Base-by-base conservation (phyloP, 2,329 filamentous ascomycete species). In the Gnomoniopsis sp. region DNA sequence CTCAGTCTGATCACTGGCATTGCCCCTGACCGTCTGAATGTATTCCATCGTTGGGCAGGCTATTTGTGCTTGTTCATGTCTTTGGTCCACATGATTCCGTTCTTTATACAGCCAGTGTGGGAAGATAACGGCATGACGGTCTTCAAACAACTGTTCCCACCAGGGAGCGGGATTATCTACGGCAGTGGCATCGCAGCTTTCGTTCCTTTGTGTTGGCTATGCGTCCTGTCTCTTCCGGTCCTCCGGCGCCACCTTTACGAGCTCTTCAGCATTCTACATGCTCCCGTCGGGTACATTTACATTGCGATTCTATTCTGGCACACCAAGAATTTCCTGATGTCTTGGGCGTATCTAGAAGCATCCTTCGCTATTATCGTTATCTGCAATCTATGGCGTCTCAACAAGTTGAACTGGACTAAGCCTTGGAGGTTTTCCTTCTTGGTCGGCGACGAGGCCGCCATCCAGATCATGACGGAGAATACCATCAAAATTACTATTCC, bases 401-500 rank as follows among this genome's bases (percentile, higher is more conserved):
- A 91, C 74, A 96, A 93, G 65, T 82, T 96, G 61, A 97, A 97
- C 74, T 98, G 93, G 92, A 79, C 86, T 38, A 89, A 88, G 65
- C 91, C 93, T 7, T 88, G 89, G 77, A 84, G 88, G 41, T 76
- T 90, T 65, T 87, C 91, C 0, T 96, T 91, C 77, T 77, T 96
- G 66, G 89, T 96, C 47, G 93, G 93, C 50, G 93, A 98, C 66
- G 92, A 96, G 74, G 92, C 91, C 0, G 90, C 91, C 26, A 87
- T 97, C 43, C 95, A 91, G 1, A 80, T 97, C 23, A 88, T 98
- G 78, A 88, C 91, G 2, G 92, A 97, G 67, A 93, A 96, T 68
- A 91, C 91, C n/a, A 88, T 98, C 75, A 97, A 97, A 72, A 85
- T 98, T 65, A 97, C 93, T 0, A 89, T 98, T 53, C 92, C 93